Conservation (phyloP, 495 filamentous ascomycete genomes). For the Xylaria scruposa region DNA sequence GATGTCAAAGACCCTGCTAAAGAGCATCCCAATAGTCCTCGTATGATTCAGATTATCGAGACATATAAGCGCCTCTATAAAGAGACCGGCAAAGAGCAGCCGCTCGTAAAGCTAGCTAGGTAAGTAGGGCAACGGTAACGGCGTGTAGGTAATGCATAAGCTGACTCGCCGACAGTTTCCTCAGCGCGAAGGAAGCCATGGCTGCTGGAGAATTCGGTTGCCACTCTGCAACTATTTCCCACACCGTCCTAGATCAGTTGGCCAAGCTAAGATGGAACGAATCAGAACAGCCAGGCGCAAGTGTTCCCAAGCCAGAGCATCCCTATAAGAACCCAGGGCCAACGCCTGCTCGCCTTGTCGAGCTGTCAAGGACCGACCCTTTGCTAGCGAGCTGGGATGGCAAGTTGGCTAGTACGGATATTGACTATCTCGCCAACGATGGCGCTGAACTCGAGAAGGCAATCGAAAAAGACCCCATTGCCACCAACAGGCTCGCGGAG, state of each 20-base stretch:
- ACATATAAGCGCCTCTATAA: constrained; percentile 45
- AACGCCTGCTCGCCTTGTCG: constrained; percentile 31
- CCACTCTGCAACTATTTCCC: constrained; percentile 38
- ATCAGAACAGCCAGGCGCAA: constrained; percentile 26
- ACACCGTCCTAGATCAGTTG: constrained; percentile 35
- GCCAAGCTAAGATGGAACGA: constrained; percentile 34
- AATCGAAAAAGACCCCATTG: constrained; percentile 33
- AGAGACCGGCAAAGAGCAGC: constrained; percentile 51
- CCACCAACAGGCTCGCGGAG: constrained; percentile 28
- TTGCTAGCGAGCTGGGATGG: constrained; percentile 32
- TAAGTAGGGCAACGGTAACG: constrained; percentile 4
- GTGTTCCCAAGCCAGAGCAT: constrained; percentile 35
- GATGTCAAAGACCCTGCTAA: constrained; percentile 44
- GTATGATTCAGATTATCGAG: constrained; percentile 48
- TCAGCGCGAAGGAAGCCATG: constrained; percentile 39
- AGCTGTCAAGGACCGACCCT: constrained; percentile 34
- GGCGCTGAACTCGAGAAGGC: constrained; percentile 39
- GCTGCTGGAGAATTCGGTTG: constrained; percentile 39
- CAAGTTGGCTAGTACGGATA: constrained; percentile 35
- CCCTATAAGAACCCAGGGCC: constrained; percentile 32
- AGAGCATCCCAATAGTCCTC: constrained; percentile 48
- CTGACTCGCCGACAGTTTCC: constrained; percentile 37
- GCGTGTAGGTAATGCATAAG: background rate
- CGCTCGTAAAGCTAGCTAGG: constrained; percentile 47
- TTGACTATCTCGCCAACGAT: constrained; percentile 41